A percentile compares a stretch with the other conserved stretches of the same genome.
Evolutionary conservation across 257 asterid species (phyloP).

Genomic region (Solanum virginianum): DNA sequence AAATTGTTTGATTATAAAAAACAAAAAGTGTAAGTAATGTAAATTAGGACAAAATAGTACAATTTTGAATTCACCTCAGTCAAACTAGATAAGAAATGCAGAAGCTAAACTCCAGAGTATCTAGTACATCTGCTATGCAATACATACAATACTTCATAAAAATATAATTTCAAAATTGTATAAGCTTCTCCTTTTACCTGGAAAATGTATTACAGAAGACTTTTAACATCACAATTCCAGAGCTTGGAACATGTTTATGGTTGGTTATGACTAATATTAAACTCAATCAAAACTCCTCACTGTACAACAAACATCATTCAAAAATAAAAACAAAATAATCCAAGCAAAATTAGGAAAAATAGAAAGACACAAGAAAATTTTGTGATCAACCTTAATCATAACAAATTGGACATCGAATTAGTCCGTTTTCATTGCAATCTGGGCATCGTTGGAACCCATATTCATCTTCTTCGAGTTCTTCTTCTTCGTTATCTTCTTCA

Average conservation of each 20-base stretch:
- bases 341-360: background rate
- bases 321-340: background rate
- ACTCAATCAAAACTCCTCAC: conserved; percentile 12
- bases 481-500: conserved; percentile 13
- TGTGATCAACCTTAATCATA: conserved; percentile 17
- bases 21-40: too few species aligned
- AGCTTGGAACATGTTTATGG: background rate
- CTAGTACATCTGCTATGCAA: background rate
- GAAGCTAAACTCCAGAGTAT: background rate
- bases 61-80: background rate
- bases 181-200: background rate
- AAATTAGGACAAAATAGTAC: too few species aligned
- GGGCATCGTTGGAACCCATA: conserved; percentile 57
- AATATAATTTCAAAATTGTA: background rate
- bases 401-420: conserved; percentile 54
- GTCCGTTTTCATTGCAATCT: conserved; percentile 74
- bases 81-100: background rate
- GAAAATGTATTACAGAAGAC: background rate
- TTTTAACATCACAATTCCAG: background rate
- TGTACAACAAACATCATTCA: conserved; percentile 33
- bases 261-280: background rate
- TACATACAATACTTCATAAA: background rate
- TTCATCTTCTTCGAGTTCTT: conserved; percentile 8
- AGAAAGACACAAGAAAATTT: background rate
- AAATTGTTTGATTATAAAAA: too few species aligned